Evolutionary conservation across 2,329 filamentous ascomycete species (phyloP).

Genomic region (Penicillium sp.): DNA sequence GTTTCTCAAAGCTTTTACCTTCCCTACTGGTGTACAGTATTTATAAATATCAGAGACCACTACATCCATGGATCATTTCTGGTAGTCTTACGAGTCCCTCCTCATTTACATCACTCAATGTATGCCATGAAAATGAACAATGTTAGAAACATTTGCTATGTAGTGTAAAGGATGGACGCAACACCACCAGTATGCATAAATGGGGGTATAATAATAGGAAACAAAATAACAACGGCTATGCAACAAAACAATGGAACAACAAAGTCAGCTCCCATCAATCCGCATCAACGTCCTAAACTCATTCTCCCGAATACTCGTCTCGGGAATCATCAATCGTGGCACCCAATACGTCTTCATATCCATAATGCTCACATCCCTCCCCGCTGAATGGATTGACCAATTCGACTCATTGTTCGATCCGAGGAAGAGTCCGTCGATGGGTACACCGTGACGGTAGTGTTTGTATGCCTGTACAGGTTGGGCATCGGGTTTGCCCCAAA

Average conservation of each 20-base stretch:
- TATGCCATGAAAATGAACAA: not conserved
- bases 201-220: not conserved
- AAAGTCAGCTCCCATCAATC: conserved; percentile 11
- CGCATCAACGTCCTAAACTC: conserved; percentile 10
- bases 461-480: conserved; percentile 8
- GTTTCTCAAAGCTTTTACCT: too few relatives aligned
- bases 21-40: too few relatives aligned
- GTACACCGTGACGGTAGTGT: not conserved
- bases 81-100: not conserved
- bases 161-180: not conserved
- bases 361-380: conserved; percentile 6
- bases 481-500: conserved; percentile 8
- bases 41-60: too few relatives aligned
- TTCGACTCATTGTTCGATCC: conserved; percentile 8
- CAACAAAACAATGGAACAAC: not conserved
- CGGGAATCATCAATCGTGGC: conserved; percentile 2
- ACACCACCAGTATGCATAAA: not conserved
- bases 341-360: conserved; percentile 13
- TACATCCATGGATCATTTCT: too few relatives aligned
- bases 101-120: not conserved
- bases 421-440: not conserved
- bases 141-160: not conserved
- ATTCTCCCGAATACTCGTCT: not conserved
- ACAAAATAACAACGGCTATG: not conserved
- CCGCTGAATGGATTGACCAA: conserved; percentile 10